A percentile compares a stretch with the other conserved stretches of the same genome.
Conservation (phyloP, 1,139 yeast genomes). For the Kluyveromyces sp. region DNA sequence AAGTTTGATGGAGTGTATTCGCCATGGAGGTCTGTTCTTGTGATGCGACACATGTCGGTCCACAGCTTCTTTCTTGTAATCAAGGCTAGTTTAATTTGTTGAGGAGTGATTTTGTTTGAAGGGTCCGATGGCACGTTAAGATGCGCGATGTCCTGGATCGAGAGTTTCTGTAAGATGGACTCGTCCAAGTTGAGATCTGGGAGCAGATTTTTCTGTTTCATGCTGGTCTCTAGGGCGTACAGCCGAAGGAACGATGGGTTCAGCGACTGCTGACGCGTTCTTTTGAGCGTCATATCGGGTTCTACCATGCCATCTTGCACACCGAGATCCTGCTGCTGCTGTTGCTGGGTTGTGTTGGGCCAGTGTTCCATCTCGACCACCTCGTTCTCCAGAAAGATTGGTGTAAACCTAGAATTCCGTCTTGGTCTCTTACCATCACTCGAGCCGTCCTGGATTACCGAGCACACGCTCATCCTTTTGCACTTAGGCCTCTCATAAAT, state of each 20-base stretch:
- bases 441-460: background rate
- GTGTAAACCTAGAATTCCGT: background rate
- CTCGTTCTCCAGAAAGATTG: constrained; percentile 11
- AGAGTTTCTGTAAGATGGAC: constrained; percentile 18
- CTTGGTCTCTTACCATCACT: background rate
- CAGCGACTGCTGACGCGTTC: constrained; percentile 21
- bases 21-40: constrained; percentile 24
- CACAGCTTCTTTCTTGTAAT: constrained; percentile 27
- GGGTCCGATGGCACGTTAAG: constrained; percentile 16
- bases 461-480: background rate
- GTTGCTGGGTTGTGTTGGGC: constrained; percentile 7
- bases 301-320: constrained; percentile 2
- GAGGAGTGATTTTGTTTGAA: constrained; percentile 12
- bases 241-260: constrained; percentile 26
- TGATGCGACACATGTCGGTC: constrained; percentile 23
- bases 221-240: constrained; percentile 24
- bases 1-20: constrained; percentile 14
- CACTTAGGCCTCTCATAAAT: constrained; percentile 12
- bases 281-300: constrained; percentile 13
- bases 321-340: background rate
- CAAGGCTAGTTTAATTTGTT: constrained; percentile 25
- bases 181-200: constrained; percentile 29
- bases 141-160: constrained; percentile 17
- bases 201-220: constrained; percentile 16
- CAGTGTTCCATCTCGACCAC: constrained; percentile 25